Base-by-base conservation (phyloP, 371 early-diverging fungal species). In the Circinella umbellata region DNA sequence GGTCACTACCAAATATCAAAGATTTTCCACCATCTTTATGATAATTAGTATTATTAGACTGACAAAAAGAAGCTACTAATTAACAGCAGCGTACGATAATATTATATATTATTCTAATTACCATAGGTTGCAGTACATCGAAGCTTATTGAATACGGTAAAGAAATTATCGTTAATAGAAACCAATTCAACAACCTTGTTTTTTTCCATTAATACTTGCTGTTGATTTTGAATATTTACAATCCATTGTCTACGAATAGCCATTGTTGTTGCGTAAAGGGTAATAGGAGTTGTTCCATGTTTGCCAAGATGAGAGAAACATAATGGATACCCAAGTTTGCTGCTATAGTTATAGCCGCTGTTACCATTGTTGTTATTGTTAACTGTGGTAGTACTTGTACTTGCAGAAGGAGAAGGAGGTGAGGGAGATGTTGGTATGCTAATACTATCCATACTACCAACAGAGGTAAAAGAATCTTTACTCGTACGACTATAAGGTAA, bases 161-260 rank as follows among this genome's bases (percentile, higher is more conserved):
- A 80, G 64, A 79, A 80, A 13, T 68, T 68, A 61, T 78, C 73
- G 61, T 68, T 76, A 66, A 78, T 73, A 35, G 73, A 69, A 42
- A 76, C 68, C 38, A 90, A 74, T 68, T 93, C 90, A 76, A 93
- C 86, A 61, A 87, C 84, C 71, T 82, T 77, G 69, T 82, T 78
- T 63, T 87, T 84, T 53, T 82, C 87, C 64, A 81, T 87, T 42
- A 94, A 57, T 3, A 78, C 75, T 61, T 87, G 84, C 46, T 88
- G 86, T 74, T 93, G 93, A 61, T 86, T 87, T 72, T 91, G 89
- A 61, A 96, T 93, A 69, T 90, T 90, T 59, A 94, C 92, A 57
- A 89, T 78, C 97, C 97, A 96, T 66, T 94, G 88, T 66, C 87
- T 86, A 18, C 94, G 86, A 60, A 89, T 91, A 0, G 93, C 90